phyloP scores from a whole-genome alignment of 495 filamentous ascomycete species.

The Chaetomidium leptoderma region DNA sequence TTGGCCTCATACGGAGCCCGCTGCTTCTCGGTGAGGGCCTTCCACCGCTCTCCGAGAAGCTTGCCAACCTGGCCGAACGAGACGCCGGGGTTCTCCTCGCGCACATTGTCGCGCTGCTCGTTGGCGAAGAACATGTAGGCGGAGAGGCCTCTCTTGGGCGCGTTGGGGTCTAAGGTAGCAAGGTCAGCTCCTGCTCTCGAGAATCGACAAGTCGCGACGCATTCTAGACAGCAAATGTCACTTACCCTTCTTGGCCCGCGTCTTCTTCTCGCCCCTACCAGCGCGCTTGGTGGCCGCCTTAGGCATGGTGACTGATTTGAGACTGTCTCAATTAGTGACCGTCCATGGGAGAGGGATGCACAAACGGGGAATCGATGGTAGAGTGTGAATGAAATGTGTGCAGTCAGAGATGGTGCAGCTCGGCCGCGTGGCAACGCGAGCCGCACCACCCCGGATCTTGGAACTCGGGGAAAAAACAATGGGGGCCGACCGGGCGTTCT shows the following conservation, averaged over 20 bases:
- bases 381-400: too few species aligned
- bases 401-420: too few species aligned
- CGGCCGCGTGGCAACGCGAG: neutral
- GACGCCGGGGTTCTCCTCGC: constrained; percentile 97
- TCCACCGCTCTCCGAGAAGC: constrained; percentile 96
- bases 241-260: constrained; percentile 49
- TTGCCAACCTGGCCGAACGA: constrained; percentile 97
- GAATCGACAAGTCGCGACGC: neutral
- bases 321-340: constrained; percentile 22
- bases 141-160: constrained; percentile 97
- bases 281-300: constrained; percentile 48
- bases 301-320: constrained; percentile 39
- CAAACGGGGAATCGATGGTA: neutral
- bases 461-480: neutral
- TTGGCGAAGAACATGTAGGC: constrained; percentile 99
- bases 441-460: neutral
- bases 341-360: neutral
- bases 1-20: constrained; percentile 92
- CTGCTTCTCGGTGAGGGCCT: constrained; percentile 84
- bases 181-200: constrained; percentile 1
- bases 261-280: constrained; percentile 42
- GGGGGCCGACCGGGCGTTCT: neutral
- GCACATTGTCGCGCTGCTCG: constrained; percentile 95
- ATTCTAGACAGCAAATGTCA: constrained; percentile 6
- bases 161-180: constrained; percentile 79